Evolutionary conservation across 176 grass and related monocot species (phyloP), one percentile per base, ranked within the genome.

Genomic region (Lolium perenne): DNA sequence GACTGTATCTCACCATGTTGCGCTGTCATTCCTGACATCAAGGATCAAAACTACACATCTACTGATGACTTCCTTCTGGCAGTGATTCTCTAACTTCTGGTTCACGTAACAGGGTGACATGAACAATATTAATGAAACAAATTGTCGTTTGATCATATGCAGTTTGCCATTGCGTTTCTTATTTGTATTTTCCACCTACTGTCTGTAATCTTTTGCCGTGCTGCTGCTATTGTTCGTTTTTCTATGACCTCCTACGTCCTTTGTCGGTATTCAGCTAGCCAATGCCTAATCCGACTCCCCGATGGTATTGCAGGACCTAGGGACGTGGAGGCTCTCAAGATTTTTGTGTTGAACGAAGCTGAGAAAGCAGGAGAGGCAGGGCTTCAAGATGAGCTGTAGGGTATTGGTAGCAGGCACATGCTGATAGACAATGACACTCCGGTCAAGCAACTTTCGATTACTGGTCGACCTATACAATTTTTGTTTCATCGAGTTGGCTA

Each of bases 271-370:
- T 70, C 60, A 10, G 6, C 18, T 78, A 25, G 2, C 56, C 3
- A 48, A 25, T 84, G 32, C 47, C 32, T 73, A 66, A 66, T 21
- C 45, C 51, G 25, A 82, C 47, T 65, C 20, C 12, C 12, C 2
- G 35, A 68, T 80, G 18, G 16, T 51, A 57, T 72, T 88, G 61
- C 94, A 99, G 94, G 97, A 41, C 83, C 82, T 45, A 94, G 92
- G 85, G 57, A 99, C 79, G 94, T 99, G 21, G 92, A 94, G 57
- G 89, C 79, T n/a, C 88, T 99, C 46, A 96, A 92, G 70, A 84
- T 83, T 58, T 99, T 99, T 74, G 94, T 92, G 43, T 76, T 93
- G 71, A 84, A 83, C 1, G 97, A 96, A 87, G 92, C 94, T 53
- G 88, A 94, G 74, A 99, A 94, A 88, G 86, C 75, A 10, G 90